These are phyloP conservation scores for Neurospora sp. DNA, from an alignment of 495 filamentous ascomycete species.

Conservation along the genomic window DNA sequence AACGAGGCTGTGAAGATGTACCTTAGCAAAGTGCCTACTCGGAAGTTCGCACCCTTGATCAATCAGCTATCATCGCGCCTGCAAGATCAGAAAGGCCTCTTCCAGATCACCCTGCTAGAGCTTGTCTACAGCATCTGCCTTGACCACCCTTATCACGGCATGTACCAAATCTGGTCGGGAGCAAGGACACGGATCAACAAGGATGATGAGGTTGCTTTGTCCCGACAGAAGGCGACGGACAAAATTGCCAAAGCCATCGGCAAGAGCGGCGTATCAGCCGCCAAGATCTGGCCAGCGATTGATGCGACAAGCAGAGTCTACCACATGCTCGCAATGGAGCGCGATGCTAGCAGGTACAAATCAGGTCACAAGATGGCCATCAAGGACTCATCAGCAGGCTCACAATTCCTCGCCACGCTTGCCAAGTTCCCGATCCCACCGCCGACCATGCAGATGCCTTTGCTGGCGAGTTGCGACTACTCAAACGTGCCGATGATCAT, in stretches of 20 bases:
- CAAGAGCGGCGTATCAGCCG: slow-evolving; percentile 27
- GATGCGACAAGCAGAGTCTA: slow-evolving; percentile 66
- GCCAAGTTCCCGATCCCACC: slow-evolving; percentile 63
- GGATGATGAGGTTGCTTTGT: slow-evolving; percentile 62
- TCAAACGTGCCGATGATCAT: slow-evolving; percentile 55
- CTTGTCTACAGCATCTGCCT: slow-evolving; percentile 72
- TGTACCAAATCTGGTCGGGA: slow-evolving; percentile 88
- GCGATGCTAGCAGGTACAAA: slow-evolving; percentile 48
- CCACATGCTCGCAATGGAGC: slow-evolving; percentile 59
- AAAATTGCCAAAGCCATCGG: slow-evolving; percentile 51
- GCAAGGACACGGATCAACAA: slow-evolving; percentile 52
- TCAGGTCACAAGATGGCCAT: slow-evolving; percentile 54
- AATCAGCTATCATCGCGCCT: slow-evolving; percentile 92
- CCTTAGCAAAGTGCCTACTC: slow-evolving; percentile 64
- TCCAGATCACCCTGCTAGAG: slow-evolving; percentile 63
- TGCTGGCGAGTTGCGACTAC: slow-evolving; percentile 68
- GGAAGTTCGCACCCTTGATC: slow-evolving; percentile 88
- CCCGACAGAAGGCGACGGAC: slow-evolving; percentile 61
- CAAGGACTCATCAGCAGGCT: slow-evolving; percentile 47
- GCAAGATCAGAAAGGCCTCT: slow-evolving; percentile 53
- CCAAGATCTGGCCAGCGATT: slow-evolving; percentile 54
- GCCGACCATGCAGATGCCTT: slow-evolving; percentile 74
- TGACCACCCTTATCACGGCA: slow-evolving; percentile 91
- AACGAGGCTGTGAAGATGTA: slow-evolving; percentile 67
- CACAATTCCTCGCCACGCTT: slow-evolving; percentile 45